A percentile compares a stretch with the other conserved stretches of the same genome.
phyloP scores from a whole-genome alignment of 1,284 basidiomycete genomes.

The Ceratobasidium sp. region DNA sequence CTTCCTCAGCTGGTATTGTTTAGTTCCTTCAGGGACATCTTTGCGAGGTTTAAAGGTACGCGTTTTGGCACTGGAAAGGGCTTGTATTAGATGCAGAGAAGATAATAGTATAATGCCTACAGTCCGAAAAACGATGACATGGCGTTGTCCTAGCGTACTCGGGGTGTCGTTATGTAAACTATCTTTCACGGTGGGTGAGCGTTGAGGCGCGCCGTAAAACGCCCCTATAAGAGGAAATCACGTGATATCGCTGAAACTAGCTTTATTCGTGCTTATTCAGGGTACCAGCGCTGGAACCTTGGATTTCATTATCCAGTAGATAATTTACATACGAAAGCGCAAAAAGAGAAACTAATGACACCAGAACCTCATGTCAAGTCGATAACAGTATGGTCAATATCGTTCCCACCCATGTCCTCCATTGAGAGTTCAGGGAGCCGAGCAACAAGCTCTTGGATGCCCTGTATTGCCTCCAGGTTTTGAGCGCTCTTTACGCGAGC shows the following conservation, averaged over 20 bases:
- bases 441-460: slow-evolving; percentile 50
- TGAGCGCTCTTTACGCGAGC: slow-evolving; percentile 70
- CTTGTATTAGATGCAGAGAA: slow-evolving; percentile 38
- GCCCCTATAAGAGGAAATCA: slow-evolving; percentile 25
- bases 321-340: background rate
- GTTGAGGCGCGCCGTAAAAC: background rate
- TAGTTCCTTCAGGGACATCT: slow-evolving; percentile 94
- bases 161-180: slow-evolving; percentile 18
- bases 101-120: slow-evolving; percentile 57
- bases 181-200: background rate
- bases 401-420: background rate
- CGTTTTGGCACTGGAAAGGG: slow-evolving; percentile 72
- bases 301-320: background rate
- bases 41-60: slow-evolving; percentile 96
- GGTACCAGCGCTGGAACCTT: too few relatives aligned
- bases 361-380: background rate
- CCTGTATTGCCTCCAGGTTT: slow-evolving; percentile 60
- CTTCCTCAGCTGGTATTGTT: slow-evolving; percentile 95
- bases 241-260: slow-evolving; percentile 1
- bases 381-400: background rate
- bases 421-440: slow-evolving; percentile 24
- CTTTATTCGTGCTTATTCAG: too few relatives aligned
- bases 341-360: background rate
- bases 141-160: background rate
- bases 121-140: slow-evolving; percentile 88